Conservation (phyloP, 1,139 yeast genomes). For the Kurtzmaniella natalensis region DNA sequence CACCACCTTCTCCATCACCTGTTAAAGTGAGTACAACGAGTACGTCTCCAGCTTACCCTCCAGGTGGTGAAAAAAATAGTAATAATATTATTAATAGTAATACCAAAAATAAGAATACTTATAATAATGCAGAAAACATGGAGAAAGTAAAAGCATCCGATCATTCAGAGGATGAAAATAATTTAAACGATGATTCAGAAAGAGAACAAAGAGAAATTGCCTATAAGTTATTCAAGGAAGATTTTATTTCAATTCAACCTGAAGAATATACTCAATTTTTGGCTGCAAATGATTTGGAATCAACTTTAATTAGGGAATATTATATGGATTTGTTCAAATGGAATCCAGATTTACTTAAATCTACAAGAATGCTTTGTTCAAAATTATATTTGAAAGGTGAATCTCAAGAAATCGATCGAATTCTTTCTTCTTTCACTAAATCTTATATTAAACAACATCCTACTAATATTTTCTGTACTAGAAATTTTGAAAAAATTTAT, state of each 20-base stretch:
- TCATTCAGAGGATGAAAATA: neutral
- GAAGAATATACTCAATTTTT: conserved; percentile 46
- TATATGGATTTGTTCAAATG: conserved; percentile 49
- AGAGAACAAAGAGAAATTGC: conserved; percentile 26
- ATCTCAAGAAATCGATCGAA: conserved; percentile 75
- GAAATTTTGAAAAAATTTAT: conserved; percentile 61
- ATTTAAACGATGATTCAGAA: neutral
- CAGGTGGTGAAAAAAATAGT: neutral
- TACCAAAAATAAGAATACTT: neutral
- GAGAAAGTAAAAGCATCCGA: conserved; percentile 2
- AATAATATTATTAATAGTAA: neutral
- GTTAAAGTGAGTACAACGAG: conserved; percentile 1
- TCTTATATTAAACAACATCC: conserved; percentile 59
- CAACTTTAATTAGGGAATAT: conserved; percentile 33
- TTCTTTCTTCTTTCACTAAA: conserved; percentile 64
- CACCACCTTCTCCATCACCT: conserved; percentile 7
- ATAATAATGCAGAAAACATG: neutral
- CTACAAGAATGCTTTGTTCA: conserved; percentile 60
- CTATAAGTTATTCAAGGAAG: conserved; percentile 32
- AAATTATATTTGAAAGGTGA: conserved; percentile 75
- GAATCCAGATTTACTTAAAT: conserved; percentile 46
- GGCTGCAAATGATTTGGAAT: conserved; percentile 41
- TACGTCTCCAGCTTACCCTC: neutral
- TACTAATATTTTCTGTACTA: conserved; percentile 43
- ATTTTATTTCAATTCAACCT: conserved; percentile 41